These are phyloP conservation scores for Parietaria judaica DNA, from an alignment of 306 rosid species.

Conservation along the genomic window DNA sequence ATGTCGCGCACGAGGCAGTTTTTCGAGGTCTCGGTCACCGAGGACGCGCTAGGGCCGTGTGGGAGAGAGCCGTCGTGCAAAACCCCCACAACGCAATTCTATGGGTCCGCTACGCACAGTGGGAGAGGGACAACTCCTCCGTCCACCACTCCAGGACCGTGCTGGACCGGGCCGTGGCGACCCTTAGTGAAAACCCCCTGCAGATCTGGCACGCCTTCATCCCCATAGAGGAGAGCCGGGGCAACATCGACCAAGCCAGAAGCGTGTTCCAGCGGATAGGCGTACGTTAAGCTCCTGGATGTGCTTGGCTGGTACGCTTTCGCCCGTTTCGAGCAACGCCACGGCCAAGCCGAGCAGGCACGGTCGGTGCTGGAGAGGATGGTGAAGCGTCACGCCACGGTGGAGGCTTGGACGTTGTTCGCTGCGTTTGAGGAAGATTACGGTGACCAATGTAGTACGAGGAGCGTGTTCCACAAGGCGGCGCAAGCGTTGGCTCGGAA, in stretches of 20 bases:
- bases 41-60: conserved; percentile 66
- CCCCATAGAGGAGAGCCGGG: conserved; percentile 81
- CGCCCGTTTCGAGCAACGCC: conserved; percentile 66
- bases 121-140: conserved; percentile 83
- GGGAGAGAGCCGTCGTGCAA: conserved; percentile 81
- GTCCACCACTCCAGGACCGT: conserved; percentile 75
- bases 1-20: too few relatives aligned
- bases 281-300: conserved; percentile 68
- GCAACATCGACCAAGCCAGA: conserved; percentile 74
- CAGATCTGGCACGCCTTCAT: conserved; percentile 78
- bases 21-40: too few relatives aligned
- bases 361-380: conserved; percentile 61
- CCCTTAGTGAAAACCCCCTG: conserved; percentile 59
- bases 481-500: conserved; percentile 42
- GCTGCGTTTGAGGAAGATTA: conserved; percentile 94
- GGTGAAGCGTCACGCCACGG: conserved; percentile 63
- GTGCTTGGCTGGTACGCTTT: conserved; percentile 82
- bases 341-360: conserved; percentile 71
- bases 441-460: conserved; percentile 47
- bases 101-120: conserved; percentile 83
- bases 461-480: conserved; percentile 63
- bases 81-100: conserved; percentile 73
- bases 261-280: conserved; percentile 81
- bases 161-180: conserved; percentile 76
- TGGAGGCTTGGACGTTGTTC: conserved; percentile 68